Percentiles rank a stretch among this genome's conserved stretches.
Conservation (phyloP, 345 rosid genomes). For the Ceriops zippeliana region DNA sequence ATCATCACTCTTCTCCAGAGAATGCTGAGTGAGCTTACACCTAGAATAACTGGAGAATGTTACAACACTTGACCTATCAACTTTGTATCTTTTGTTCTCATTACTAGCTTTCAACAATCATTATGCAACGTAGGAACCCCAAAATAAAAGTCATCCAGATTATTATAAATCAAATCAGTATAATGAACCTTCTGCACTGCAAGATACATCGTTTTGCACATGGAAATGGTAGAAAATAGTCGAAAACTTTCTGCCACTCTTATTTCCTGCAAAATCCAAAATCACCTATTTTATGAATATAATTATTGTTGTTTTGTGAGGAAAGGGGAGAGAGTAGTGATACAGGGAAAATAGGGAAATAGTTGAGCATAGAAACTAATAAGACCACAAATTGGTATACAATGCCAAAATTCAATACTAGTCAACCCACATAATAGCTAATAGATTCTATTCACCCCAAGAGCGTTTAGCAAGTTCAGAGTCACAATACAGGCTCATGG, state of each 20-base stretch:
- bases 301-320: not conserved
- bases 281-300: not conserved
- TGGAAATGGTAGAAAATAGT: slow-evolving; percentile 77
- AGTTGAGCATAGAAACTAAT: no score
- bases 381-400: no score
- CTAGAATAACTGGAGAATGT: slow-evolving; percentile 31
- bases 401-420: not conserved
- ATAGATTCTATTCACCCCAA: not conserved
- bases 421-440: not conserved
- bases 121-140: not conserved
- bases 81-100: not conserved
- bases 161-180: not conserved
- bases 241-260: slow-evolving; percentile 75
- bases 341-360: not conserved
- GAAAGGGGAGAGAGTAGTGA: not conserved
- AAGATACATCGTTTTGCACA: slow-evolving; percentile 47
- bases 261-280: slow-evolving; percentile 59
- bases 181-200: slow-evolving; percentile 48
- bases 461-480: not conserved
- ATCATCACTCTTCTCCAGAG: slow-evolving; percentile 90
- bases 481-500: not conserved
- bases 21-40: slow-evolving; percentile 56
- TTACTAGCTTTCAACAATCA: not conserved
- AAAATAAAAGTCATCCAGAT: not conserved
- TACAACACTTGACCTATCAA: not conserved